phyloP scores from a whole-genome alignment of 1,284 basidiomycete species.

The Cryptococcus sp. region DNA sequence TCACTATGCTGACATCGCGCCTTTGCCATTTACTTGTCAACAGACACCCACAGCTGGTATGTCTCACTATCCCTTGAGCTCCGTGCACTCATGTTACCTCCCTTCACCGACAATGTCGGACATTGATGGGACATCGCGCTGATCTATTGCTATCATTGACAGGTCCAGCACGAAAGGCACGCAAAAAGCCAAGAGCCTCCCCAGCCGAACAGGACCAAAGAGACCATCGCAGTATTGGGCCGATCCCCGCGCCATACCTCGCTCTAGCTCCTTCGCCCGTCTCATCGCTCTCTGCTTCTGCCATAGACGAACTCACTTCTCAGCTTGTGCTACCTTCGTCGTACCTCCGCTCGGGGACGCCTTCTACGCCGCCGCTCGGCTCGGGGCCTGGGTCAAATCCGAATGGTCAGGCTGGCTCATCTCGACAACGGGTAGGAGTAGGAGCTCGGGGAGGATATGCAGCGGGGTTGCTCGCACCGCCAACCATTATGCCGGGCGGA shows the following conservation, averaged over 20 bases:
- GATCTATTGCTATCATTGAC: background rate
- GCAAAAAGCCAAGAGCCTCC: constrained; percentile 34
- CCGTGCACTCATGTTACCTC: too few species aligned
- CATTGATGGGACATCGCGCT: too few species aligned
- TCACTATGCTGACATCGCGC: too few species aligned
- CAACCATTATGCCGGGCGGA: constrained; percentile 42
- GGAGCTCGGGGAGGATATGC: constrained; percentile 21
- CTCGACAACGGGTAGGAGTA: background rate
- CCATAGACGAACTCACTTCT: constrained; percentile 17
- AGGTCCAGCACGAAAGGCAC: constrained; percentile 19
- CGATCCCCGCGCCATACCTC: constrained; percentile 43
- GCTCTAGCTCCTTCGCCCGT: constrained; percentile 43
- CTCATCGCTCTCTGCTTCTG: constrained; percentile 30
- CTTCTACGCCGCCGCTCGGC: background rate
- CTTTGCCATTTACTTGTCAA: too few species aligned
- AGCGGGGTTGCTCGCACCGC: constrained; percentile 34
- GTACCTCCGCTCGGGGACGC: constrained; percentile 11
- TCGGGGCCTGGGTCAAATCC: background rate
- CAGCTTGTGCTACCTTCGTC: constrained; percentile 27
- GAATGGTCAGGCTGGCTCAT: background rate
- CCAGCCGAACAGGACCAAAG: background rate
- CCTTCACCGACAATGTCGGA: too few species aligned
- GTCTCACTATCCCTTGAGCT: too few species aligned
- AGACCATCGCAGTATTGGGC: constrained; percentile 7
- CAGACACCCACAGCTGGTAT: too few species aligned